Evolutionary conservation across 2,329 filamentous ascomycete species (phyloP).

Genomic region (Claviceps quebecensis): DNA sequence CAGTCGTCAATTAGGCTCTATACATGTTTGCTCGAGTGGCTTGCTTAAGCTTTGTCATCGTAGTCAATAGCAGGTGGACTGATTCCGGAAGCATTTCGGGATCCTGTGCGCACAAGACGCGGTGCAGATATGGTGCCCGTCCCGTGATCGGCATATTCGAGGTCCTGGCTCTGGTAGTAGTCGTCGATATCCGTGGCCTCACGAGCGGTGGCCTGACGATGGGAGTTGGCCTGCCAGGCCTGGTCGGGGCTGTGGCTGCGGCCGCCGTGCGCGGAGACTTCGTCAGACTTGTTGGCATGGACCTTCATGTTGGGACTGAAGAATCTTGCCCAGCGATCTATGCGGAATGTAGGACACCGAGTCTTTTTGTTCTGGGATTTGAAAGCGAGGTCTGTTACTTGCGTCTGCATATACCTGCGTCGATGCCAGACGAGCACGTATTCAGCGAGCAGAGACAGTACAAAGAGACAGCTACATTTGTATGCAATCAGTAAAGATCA

Average conservation of each 20-base stretch:
- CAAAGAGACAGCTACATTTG: conserved; percentile 37
- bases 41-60: no score
- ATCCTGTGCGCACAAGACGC: not conserved
- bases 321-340: not conserved
- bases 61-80: no score
- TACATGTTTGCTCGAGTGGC: no score
- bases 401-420: conserved; percentile 63
- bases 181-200: no score
- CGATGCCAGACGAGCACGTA: conserved; percentile 54
- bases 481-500: no score
- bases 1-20: no score
- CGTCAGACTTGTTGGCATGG: not conserved
- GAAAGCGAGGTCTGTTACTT: conserved; percentile 47
- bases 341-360: no score
- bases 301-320: conserved; percentile 4
- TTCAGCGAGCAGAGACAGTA: conserved; percentile 57
- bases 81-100: not conserved
- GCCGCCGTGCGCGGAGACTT: not conserved
- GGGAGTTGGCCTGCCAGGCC: no score
- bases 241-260: conserved; percentile 13
- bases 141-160: conserved; percentile 13
- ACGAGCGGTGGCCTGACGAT: no score
- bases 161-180: conserved; percentile 14
- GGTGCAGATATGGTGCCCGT: not conserved
- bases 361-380: not conserved